Evolutionary conservation across 768 basidiomycete genomes (phyloP).

Genomic region (Mycena rebaudengoi): DNA sequence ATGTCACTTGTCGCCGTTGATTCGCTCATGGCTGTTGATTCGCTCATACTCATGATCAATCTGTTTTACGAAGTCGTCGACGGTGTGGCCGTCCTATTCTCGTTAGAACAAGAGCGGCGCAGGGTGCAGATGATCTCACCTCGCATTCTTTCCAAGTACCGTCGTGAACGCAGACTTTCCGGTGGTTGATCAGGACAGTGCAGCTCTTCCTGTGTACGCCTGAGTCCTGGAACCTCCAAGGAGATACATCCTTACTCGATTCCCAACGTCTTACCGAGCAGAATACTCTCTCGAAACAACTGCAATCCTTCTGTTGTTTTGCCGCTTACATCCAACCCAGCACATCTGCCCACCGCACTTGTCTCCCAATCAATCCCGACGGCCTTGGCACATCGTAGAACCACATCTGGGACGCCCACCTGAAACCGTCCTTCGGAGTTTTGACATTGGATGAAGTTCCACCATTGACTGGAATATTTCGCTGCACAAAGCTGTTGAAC

Average conservation of each 20-base stretch:
- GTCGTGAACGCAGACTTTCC: constrained; percentile 78
- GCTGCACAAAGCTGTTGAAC: constrained; percentile 87
- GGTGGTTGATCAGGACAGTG: constrained; percentile 79
- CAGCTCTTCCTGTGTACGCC: constrained; percentile 74
- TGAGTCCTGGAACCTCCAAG: constrained; percentile 8
- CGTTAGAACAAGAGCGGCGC: constrained; percentile 11
- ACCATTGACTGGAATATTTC: constrained; percentile 73
- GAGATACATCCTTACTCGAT: constrained; percentile 57
- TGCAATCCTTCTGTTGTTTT: constrained; percentile 67
- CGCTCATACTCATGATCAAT: constrained; percentile 78
- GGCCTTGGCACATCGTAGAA: constrained; percentile 69
- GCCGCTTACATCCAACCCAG: constrained; percentile 70
- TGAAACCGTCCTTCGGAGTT: constrained; percentile 69
- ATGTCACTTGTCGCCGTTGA: no score
- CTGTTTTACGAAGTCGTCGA: constrained; percentile 77
- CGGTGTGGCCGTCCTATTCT: constrained; percentile 77
- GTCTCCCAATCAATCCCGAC: constrained; percentile 75
- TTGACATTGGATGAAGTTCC: constrained; percentile 85
- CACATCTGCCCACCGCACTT: constrained; percentile 64
- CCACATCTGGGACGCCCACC: constrained; percentile 73
- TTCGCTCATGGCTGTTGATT: no score
- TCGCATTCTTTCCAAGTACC: constrained; percentile 82
- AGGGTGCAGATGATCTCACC: constrained; percentile 46
- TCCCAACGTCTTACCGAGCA: constrained; percentile 49
- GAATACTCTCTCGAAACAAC: constrained; percentile 71